phyloP scores from a whole-genome alignment of 208 protist genomes.

The Wallacemonas sp. region DNA sequence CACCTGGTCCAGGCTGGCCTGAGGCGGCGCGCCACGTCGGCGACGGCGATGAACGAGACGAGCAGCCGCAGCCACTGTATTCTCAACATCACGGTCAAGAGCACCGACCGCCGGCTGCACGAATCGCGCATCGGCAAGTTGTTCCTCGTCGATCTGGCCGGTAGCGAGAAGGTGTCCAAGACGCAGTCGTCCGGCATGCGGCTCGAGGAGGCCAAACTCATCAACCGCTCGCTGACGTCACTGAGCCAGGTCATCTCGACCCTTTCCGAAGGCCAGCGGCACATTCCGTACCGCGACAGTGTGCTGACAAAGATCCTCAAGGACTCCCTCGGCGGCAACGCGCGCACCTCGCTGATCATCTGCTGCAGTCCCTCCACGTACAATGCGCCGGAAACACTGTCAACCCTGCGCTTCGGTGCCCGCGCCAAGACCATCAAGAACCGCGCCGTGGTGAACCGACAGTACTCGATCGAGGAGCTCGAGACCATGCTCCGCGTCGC shows the following conservation, averaged over 20 bases:
- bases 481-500: conserved; percentile 71
- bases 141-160: conserved; percentile 90
- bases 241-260: conserved; percentile 87
- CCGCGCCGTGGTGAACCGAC: conserved; percentile 74
- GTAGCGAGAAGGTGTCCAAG: conserved; percentile 88
- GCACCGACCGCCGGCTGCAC: conserved; percentile 41
- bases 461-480: conserved; percentile 77
- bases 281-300: conserved; percentile 90
- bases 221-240: conserved; percentile 90
- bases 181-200: conserved; percentile 80
- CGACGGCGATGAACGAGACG: conserved; percentile 88
- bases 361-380: conserved; percentile 81
- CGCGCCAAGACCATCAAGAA: conserved; percentile 89
- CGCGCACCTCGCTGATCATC: conserved; percentile 87
- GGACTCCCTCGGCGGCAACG: conserved; percentile 90
- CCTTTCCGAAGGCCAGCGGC: conserved; percentile 61
- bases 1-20: conserved; percentile 76
- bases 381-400: conserved; percentile 88
- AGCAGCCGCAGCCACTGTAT: conserved; percentile 90
- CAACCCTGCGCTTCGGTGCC: conserved; percentile 86
- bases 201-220: conserved; percentile 93
- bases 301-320: conserved; percentile 89
- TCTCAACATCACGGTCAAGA: conserved; percentile 81
- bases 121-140: conserved; percentile 86
- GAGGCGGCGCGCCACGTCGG: conserved; percentile 69